A percentile compares a stretch with the other conserved stretches of the same genome.
Conservation (phyloP, 345 rosid genomes). For the Excoecaria cochinchinensis region DNA sequence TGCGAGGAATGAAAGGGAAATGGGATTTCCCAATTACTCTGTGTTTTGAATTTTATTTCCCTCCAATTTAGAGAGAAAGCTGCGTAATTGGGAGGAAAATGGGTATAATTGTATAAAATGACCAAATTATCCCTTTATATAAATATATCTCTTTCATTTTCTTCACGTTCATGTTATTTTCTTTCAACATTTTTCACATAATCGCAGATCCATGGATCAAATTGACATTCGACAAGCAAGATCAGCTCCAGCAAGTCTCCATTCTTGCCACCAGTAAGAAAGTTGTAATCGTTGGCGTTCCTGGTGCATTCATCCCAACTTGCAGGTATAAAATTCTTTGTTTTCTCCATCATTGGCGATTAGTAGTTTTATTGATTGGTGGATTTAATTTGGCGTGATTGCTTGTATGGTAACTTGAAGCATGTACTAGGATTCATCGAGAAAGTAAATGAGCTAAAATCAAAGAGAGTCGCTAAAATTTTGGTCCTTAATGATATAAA, state of each 20-base stretch:
- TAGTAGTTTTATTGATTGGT: not conserved
- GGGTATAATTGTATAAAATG: too few species aligned
- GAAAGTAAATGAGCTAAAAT: constrained; percentile 73
- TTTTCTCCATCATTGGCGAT: not conserved
- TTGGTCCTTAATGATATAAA: constrained; percentile 84
- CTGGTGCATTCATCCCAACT: constrained; percentile 99
- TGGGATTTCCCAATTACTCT: too few species aligned
- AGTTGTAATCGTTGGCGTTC: constrained; percentile 83
- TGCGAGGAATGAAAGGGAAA: too few species aligned
- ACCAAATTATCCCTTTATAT: too few species aligned
- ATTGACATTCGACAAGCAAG: constrained; percentile 90
- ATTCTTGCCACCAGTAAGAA: constrained; percentile 83
- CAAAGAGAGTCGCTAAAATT: constrained; percentile 80
- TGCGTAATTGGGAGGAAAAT: too few species aligned
- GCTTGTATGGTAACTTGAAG: constrained; percentile 48
- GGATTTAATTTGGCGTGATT: not conserved
- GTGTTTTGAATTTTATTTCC: too few species aligned
- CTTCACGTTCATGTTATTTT: too few species aligned
- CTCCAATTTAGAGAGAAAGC: too few species aligned
- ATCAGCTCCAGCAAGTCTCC: constrained; percentile 71
- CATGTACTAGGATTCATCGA: constrained; percentile 97
- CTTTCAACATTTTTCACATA: too few species aligned
- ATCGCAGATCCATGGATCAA: too few species aligned
- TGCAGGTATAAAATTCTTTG: constrained; percentile 59
- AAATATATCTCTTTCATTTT: too few species aligned